Evolutionary conservation across 78 protist species (phyloP).

Genomic region (Dictyostelium firmibasis): DNA sequence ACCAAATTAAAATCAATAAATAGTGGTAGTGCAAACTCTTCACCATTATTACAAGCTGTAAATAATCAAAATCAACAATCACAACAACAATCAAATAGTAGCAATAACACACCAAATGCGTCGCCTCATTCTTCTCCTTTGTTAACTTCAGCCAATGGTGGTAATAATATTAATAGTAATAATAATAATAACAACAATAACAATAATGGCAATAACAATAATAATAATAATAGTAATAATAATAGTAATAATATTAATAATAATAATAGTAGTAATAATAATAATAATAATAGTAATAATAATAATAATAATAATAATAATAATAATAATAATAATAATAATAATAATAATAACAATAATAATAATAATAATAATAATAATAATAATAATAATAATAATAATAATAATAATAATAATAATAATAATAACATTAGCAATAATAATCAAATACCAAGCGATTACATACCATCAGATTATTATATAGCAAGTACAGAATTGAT

Average conservation of each 20-base stretch:
- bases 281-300: not conserved
- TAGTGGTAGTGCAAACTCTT: not conserved
- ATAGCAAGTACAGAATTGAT: constrained; percentile 39
- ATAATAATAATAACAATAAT: not conserved
- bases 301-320: not conserved
- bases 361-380: not conserved
- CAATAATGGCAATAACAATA: not conserved
- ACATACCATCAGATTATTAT: constrained; percentile 37
- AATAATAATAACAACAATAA: not conserved
- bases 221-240: not conserved
- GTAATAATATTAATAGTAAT: not conserved
- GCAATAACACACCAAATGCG: constrained; percentile 6
- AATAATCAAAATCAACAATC: constrained; percentile 26
- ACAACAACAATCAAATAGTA: not conserved
- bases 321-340: not conserved
- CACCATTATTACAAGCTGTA: constrained; percentile 14
- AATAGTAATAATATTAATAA: not conserved
- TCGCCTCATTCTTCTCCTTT: constrained; percentile 28
- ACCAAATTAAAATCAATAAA: not conserved
- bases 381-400: not conserved
- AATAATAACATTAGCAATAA: not conserved
- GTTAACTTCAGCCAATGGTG: not conserved
- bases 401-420: not conserved
- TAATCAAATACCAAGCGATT: constrained; percentile 5
- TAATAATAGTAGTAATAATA: no score